These are phyloP conservation scores for Suillus brevipes DNA, from an alignment of 768 basidiomycete species.

Conservation along the genomic window DNA sequence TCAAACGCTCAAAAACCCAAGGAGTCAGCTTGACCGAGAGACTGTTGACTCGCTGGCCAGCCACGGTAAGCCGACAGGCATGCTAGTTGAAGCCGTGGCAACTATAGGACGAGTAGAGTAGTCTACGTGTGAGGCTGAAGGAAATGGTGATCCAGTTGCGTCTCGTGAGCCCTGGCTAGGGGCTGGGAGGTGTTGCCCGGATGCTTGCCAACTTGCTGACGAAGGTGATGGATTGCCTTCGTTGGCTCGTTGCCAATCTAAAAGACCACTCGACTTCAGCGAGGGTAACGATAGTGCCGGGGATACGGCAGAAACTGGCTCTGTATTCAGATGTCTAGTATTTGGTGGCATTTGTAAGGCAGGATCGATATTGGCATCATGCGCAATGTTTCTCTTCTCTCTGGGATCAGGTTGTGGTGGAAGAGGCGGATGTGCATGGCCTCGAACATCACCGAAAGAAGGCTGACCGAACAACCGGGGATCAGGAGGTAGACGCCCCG, in stretches of 20 bases:
- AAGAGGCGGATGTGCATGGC: conserved; percentile 14
- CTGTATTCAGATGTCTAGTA: conserved; percentile 20
- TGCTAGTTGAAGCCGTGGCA: conserved; percentile 31
- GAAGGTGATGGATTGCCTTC: conserved; percentile 12
- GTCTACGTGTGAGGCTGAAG: conserved; percentile 16
- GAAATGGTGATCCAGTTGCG: conserved; percentile 14
- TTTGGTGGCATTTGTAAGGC: conserved; percentile 28
- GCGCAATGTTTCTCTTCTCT: conserved; percentile 28
- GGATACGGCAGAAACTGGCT: conserved; percentile 21
- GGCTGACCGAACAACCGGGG: conserved; percentile 30
- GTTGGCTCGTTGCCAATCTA: conserved; percentile 45
- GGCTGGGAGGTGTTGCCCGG: conserved; percentile 22
- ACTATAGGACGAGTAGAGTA: conserved; percentile 16
- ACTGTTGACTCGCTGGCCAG: conserved; percentile 59
- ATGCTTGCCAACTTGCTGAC: conserved; percentile 24
- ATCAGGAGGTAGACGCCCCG: conserved; percentile 39
- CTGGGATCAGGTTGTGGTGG: conserved; percentile 18
- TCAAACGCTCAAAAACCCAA: neutral
- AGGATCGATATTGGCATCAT: conserved; percentile 34
- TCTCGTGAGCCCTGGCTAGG: conserved; percentile 25
- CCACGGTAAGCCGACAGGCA: conserved; percentile 73
- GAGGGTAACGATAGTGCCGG: conserved; percentile 59
- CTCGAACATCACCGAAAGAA: conserved; percentile 21
- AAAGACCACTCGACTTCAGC: conserved; percentile 69
- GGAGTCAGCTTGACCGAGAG: conserved; percentile 24